Base-by-base conservation (phyloP, 805 yeast species). In the Pichia eremophila region DNA sequence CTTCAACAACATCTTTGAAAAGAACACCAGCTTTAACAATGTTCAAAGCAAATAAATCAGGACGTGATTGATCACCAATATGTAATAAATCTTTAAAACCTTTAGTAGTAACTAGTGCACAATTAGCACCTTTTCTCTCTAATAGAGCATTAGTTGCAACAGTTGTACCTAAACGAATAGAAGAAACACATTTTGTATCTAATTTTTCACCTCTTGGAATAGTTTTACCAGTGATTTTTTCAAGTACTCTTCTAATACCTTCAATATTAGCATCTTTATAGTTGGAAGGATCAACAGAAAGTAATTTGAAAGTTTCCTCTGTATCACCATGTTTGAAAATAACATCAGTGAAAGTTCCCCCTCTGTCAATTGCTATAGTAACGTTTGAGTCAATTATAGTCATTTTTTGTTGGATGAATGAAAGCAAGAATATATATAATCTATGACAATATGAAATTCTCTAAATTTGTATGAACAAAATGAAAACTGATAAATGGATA, bases 111-210 rank as follows among this genome's bases (percentile, higher is more conserved):
- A 90, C 65, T 50, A 91, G 72, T 1, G 93, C 95, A 56, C 93
- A 89, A 28, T 79, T 69, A 49, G 89, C 95, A 45, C 98, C 98
- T 59, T 89, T 89, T 53, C 97, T 74, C 59, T 91, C 97, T 50
- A 90, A 71, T 37, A 93, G 73, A 1, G 97, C 96, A 66, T 90
- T 90, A 9, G 97, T 90, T 2, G 98, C 97, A 12, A 89, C 91
- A 0, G 96, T 90, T 3, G 96, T 89, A 3, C 96, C 97, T 85
- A 90, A 81, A 46, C 95, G 71, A 41, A 89, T 78, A 39, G 81
- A 75, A 46, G 77, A 79, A 36, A 88, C 84, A 4, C 66, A 65
- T 4, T 79, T 71, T 1, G 85, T 72, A 48, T 83, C 86, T 50
- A 88, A 64, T 5, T 77, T 78, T 37, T 64, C 63, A 8, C 77